A percentile compares a stretch with the other conserved stretches of the same genome.
phyloP scores from a whole-genome alignment of 352 stramenopile genomes.

The Globisporangium sylvaticum region DNA sequence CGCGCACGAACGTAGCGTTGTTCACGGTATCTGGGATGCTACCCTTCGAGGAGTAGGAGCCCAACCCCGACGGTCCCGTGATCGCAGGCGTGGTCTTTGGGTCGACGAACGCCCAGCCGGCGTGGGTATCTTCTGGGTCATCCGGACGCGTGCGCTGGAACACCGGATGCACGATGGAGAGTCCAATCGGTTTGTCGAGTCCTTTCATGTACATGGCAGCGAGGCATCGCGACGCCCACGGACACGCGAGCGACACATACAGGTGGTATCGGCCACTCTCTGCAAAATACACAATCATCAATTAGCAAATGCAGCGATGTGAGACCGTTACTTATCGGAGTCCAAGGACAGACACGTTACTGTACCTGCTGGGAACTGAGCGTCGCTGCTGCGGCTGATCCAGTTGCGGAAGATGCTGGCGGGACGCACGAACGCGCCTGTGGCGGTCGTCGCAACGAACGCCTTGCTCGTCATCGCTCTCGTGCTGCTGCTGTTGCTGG shows the following conservation, averaged over 20 bases:
- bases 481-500: no score
- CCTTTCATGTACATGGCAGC: slow-evolving; percentile 92
- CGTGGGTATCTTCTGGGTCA: slow-evolving; percentile 61
- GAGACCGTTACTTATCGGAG: background rate
- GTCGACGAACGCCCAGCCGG: slow-evolving; percentile 77
- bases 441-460: no score
- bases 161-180: slow-evolving; percentile 89
- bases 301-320: background rate
- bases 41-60: slow-evolving; percentile 60
- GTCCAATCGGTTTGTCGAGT: slow-evolving; percentile 91
- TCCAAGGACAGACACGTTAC: background rate
- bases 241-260: slow-evolving; percentile 95
- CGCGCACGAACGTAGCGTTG: slow-evolving; percentile 55
- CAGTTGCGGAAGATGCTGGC: slow-evolving; percentile 76
- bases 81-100: slow-evolving; percentile 54
- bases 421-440: slow-evolving; percentile 69
- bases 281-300: background rate
- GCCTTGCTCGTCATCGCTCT: no score
- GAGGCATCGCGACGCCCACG: slow-evolving; percentile 77
- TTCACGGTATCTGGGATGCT: slow-evolving; percentile 68
- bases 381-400: slow-evolving; percentile 51
- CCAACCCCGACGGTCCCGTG: slow-evolving; percentile 51
- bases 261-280: slow-evolving; percentile 88
- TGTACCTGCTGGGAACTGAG: slow-evolving; percentile 55
- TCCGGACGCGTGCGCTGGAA: slow-evolving; percentile 75